A percentile compares a stretch with the other conserved stretches of the same genome.
phyloP scores from a whole-genome alignment of 1,284 basidiomycete species.

The Ceratobasidium sp. region DNA sequence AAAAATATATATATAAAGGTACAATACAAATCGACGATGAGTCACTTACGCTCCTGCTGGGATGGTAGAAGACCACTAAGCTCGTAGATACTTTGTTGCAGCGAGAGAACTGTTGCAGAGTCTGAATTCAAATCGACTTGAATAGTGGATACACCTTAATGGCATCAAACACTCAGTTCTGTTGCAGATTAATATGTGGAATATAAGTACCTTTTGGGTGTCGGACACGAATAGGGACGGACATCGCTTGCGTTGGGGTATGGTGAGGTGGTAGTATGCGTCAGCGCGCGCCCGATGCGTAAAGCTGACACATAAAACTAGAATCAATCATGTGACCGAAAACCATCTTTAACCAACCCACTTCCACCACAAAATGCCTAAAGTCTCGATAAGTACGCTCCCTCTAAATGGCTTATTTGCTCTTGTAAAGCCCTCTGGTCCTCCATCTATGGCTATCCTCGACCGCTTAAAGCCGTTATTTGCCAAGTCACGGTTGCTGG shows the following conservation, averaged over 20 bases:
- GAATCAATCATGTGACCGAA: slow-evolving; percentile 20
- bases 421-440: slow-evolving; percentile 87
- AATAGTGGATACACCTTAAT: slow-evolving; percentile 59
- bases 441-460: slow-evolving; percentile 91
- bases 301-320: not conserved
- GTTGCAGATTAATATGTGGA: slow-evolving; percentile 77
- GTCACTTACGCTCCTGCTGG: slow-evolving; percentile 77
- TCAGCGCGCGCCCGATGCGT: slow-evolving; percentile 20
- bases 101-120: slow-evolving; percentile 56
- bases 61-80: slow-evolving; percentile 74
- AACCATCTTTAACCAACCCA: not conserved
- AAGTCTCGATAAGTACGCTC: slow-evolving; percentile 64
- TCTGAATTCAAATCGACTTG: slow-evolving; percentile 56
- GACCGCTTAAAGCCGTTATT: slow-evolving; percentile 88
- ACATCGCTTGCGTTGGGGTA: slow-evolving; percentile 40
- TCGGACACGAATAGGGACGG: slow-evolving; percentile 73
- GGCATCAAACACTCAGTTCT: slow-evolving; percentile 71
- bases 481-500: slow-evolving; percentile 83
- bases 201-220: slow-evolving; percentile 80
- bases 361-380: slow-evolving; percentile 69
- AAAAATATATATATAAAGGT: too few species aligned
- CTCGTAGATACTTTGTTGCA: slow-evolving; percentile 57
- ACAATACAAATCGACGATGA: too few species aligned
- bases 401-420: slow-evolving; percentile 87
- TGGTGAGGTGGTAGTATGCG: slow-evolving; percentile 39